phyloP scores from a whole-genome alignment of 805 yeast genomes.

The Saccharomycopsis sp. region DNA sequence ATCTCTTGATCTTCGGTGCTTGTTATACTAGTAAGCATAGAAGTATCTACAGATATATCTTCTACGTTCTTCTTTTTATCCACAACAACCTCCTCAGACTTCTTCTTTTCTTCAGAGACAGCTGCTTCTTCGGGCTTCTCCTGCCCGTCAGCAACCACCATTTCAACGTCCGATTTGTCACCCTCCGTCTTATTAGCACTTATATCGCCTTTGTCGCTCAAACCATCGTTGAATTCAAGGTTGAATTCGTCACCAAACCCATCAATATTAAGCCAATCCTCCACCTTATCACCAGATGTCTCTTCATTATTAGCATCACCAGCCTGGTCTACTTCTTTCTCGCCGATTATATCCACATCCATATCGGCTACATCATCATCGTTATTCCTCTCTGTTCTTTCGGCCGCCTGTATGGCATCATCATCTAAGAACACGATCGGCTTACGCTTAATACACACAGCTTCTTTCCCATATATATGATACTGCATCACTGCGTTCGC shows the following conservation, averaged over 20 bases:
- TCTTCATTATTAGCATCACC: conserved; percentile 13
- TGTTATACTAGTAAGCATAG: too few relatives aligned
- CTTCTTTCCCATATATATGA: conserved; percentile 66
- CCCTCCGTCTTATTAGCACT: background rate
- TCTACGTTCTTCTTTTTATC: too few relatives aligned
- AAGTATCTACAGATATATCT: too few relatives aligned
- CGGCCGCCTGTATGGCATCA: conserved; percentile 14
- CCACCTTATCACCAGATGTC: conserved; percentile 19
- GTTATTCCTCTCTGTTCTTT: conserved; percentile 16
- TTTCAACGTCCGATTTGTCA: background rate
- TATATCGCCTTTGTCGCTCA: background rate
- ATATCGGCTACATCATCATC: conserved; percentile 16
- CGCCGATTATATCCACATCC: conserved; percentile 4
- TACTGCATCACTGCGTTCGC: conserved; percentile 72
- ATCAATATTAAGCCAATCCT: background rate
- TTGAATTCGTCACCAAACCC: background rate
- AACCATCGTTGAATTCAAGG: background rate
- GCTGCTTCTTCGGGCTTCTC: background rate
- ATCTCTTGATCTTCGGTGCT: too few relatives aligned
- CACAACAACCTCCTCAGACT: background rate
- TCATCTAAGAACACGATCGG: conserved; percentile 32
- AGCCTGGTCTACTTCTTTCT: background rate
- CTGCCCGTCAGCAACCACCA: background rate
- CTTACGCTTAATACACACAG: conserved; percentile 53
- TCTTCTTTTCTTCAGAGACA: background rate